Evolutionary conservation across 108 stramenopile genomes (phyloP), one percentile per base, ranked within the genome.

Genomic region (Discostella pseudostelligera): DNA sequence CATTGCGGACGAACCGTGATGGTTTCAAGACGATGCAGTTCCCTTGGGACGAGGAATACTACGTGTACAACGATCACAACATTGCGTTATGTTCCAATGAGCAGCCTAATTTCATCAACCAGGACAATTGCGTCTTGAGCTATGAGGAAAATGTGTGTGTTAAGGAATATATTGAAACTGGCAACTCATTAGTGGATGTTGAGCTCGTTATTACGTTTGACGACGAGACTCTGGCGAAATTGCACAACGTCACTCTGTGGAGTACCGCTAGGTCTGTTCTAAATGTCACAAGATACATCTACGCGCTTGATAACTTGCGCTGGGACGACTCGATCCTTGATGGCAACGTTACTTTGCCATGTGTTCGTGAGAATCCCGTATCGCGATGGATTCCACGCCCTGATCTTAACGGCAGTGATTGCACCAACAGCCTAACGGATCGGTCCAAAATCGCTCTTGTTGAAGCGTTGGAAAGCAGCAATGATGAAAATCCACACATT

Each of bases 81-180:
- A 72, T 72, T 59, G 71, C 70, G n/a, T 64, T 72, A 0, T 77
- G 76, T 17, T 36, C 64, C 16, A 77, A 77, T 47, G 76, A 72
- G 42, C 57, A 59, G 32, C 76, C 70, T 8, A 77, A 77, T 48
- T 77, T 77, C 39, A 4, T 77, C 8, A 77, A 77, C 24, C 56
- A 37, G 24, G 76, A 77, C 4, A 22, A 50, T n/a, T 77, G 76
- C 22, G 65, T 71, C 4, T 57, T 77, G 35, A 54, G 43, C 42
- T 72, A 66, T 37, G 76, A 77, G n/a, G 48, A 42, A 1, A 72
- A 66, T 66, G 63, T 57, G 1, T 77, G 76, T 39, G 62, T 58
- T 0, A 67, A 67, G 35, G 37, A 62, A 46, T 46, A 65, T 21
- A 22, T 10, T 16, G 37, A 62, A 7, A 35, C 50, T 25, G 29